Conservation (phyloP, 1,139 yeast species). For the Candida sanyaensis region DNA sequence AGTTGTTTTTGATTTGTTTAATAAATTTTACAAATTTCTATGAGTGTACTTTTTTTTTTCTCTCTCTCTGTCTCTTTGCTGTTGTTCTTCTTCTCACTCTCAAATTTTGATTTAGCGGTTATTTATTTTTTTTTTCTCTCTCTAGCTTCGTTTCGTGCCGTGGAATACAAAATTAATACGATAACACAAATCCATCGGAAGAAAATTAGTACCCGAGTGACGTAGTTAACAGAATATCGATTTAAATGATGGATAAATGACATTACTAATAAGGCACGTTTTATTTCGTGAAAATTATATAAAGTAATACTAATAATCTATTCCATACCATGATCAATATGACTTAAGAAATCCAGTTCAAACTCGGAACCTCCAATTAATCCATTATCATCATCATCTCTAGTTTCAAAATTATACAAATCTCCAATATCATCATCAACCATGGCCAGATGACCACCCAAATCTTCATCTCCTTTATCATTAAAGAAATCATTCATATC, state of each 20-base stretch:
- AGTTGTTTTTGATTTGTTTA: not conserved
- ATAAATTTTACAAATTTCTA: constrained; percentile 2
- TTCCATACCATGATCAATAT: constrained; percentile 51
- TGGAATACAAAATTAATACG: too few species aligned
- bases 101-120: not conserved
- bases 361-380: constrained; percentile 48
- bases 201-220: not conserved
- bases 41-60: not conserved
- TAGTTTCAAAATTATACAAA: constrained; percentile 31
- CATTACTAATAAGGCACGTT: constrained; percentile 1
- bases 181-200: not conserved
- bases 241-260: too few species aligned
- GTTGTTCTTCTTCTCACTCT: not conserved
- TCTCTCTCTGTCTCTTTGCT: not conserved
- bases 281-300: not conserved
- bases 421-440: constrained; percentile 39
- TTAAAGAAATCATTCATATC: constrained; percentile 32
- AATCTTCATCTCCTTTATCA: constrained; percentile 18
- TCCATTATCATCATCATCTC: constrained; percentile 16
- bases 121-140: not conserved
- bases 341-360: constrained; percentile 57
- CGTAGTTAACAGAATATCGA: not conserved
- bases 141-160: not conserved
- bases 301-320: constrained; percentile 13
- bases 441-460: constrained; percentile 23